Evolutionary conservation across 305 asterid genomes (phyloP), one percentile per base, ranked within the genome.

Genomic region (Fraxinus angustifolia): DNA sequence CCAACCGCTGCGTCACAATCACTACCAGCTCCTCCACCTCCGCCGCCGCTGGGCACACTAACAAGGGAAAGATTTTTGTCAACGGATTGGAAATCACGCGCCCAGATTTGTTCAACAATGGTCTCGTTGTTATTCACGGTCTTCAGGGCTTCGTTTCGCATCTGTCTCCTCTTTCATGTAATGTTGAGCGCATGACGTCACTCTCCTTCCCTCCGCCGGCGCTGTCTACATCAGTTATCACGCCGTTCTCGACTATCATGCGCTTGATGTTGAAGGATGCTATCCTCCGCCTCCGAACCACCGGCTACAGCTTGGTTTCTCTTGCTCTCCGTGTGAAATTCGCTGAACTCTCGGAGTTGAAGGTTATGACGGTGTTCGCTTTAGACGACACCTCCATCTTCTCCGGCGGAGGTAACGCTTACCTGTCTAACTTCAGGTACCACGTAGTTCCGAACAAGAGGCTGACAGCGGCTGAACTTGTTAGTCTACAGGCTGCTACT

Each of bases 31-130:
- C 10, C 75, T 31, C 45, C 75, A 4, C 75, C 71, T 70, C 87
- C 76, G 33, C 73, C 38, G 68, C 71, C 10, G 65, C 34, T 30
- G 71, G 58, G n/a, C 42, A 33, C 12, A 40, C 77, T 50, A 60
- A 82, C 83, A 78, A 88, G 80, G 82, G 78, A n/a, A 86, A 86
- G 86, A 84, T 91, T 26, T 91, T 87, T 83, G 89, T 90, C 85
- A 89, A 90, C 73, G 97, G 97, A 48, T 85, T 91, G 78, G 88
- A 91, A 84, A 87, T 93, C 80, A 84, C 93, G 48, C 87, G 83
- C 4, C 97, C 97, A 2, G 97, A 93, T 80, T 78, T 90, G 60
- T 93, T 93, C 90, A 89, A 91, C 88, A 91, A 92, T 50, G 97
- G 97, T 33, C 81, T 90, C 56, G 84, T 93, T 42, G 78, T 91